Conservation (phyloP, 129 eudicot genomes). For the sunflower (Helianthus annuus) region HanXRQr2.0-SUNRISE NC_035434.2:167666113-167666612, state of each 20-base stretch:
- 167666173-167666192: conserved; percentile 29
- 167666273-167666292: conserved; percentile 6
- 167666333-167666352: not conserved
- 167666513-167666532: conserved; percentile 32
- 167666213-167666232: not conserved
- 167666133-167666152: too few relatives aligned
- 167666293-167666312: conserved; percentile 22
- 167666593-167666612: conserved; percentile 46
- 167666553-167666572: not conserved
- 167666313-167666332: not conserved
- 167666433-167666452: conserved; percentile 86
- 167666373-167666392: conserved; percentile 46
- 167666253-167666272: conserved; percentile 15
- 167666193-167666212: not conserved
- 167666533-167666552: conserved; percentile 27
- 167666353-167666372: not conserved
- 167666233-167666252: conserved; percentile 5
- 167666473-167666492: conserved; percentile 42
- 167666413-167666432: conserved; percentile 83
- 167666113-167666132: too few relatives aligned
- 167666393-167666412: conserved; percentile 89
- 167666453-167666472: conserved; percentile 88
- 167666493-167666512: conserved; percentile 39
- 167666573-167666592: not conserved
- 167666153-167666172: not conserved